Percentiles rank a stretch among this genome's conserved stretches.
phyloP scores from a whole-genome alignment of 768 basidiomycete species.

The Hygrophoropsis aurantiaca region DNA sequence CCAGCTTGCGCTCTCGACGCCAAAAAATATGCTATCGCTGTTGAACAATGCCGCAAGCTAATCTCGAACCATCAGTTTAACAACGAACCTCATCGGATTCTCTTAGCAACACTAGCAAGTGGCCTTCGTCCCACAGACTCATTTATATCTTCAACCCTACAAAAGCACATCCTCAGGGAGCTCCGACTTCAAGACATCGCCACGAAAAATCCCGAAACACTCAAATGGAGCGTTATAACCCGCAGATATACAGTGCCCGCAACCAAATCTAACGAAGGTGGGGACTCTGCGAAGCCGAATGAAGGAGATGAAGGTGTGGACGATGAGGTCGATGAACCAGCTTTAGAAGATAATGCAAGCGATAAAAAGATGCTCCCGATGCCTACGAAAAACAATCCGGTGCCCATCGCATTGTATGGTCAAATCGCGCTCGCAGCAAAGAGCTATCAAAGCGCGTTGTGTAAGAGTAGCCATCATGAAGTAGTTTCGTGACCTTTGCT shows the following conservation, averaged over 20 bases:
- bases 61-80: conserved; percentile 80
- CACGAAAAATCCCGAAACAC: conserved; percentile 55
- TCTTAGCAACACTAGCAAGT: conserved; percentile 70
- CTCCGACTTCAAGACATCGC: conserved; percentile 68
- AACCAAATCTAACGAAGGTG: conserved; percentile 39
- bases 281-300: conserved; percentile 17
- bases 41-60: conserved; percentile 77
- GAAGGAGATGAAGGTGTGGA: conserved; percentile 25
- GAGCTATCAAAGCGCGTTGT: conserved; percentile 89
- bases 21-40: conserved; percentile 53
- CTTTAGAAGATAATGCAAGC: conserved; percentile 11
- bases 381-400: conserved; percentile 71
- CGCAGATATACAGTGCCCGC: conserved; percentile 55
- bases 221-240: conserved; percentile 61
- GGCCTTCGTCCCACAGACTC: conserved; percentile 71
- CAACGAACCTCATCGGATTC: conserved; percentile 79
- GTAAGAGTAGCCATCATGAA: conserved; percentile 50
- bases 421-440: conserved; percentile 80
- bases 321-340: conserved; percentile 34
- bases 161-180: conserved; percentile 84
- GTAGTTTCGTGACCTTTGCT: neutral
- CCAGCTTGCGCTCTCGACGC: conserved; percentile 73
- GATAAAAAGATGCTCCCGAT: conserved; percentile 35
- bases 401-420: conserved; percentile 74
- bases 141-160: conserved; percentile 75